Evolutionary conservation across 2,329 filamentous ascomycete species (phyloP).

Genomic region (Rosellinia necatrix): DNA sequence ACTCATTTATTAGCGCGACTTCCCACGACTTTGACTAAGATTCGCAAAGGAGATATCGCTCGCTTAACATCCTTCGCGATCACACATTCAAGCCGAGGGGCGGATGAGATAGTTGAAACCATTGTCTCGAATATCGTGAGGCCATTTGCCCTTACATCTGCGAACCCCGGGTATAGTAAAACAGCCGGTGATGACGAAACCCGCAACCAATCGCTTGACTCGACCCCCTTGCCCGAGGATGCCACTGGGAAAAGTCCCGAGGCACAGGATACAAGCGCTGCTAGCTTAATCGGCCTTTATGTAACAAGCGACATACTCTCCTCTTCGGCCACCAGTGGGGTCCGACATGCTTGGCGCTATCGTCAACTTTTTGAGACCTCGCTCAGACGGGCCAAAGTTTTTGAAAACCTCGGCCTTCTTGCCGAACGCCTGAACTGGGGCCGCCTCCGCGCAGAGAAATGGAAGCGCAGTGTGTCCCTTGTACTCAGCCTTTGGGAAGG

Average conservation of each 20-base stretch:
- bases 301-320: conserved; percentile 78
- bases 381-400: conserved; percentile 68
- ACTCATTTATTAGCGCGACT: conserved; percentile 82
- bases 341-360: conserved; percentile 86
- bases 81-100: conserved; percentile 80
- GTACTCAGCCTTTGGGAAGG: conserved; percentile 74
- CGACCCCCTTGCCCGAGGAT: conserved; percentile 45
- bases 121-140: conserved; percentile 80
- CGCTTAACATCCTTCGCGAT: conserved; percentile 88
- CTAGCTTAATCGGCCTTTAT: conserved; percentile 81
- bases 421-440: conserved; percentile 79
- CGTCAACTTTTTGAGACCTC: conserved; percentile 77
- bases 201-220: conserved; percentile 44
- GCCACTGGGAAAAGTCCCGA: conserved; percentile 48
- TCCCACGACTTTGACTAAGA: conserved; percentile 72
- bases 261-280: conserved; percentile 66
- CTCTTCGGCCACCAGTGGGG: conserved; percentile 73
- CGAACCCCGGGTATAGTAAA: conserved; percentile 62
- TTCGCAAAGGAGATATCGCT: conserved; percentile 85
- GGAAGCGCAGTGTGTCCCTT: conserved; percentile 74
- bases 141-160: conserved; percentile 74
- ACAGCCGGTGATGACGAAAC: conserved; percentile 45
- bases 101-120: conserved; percentile 89
- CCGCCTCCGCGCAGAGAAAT: conserved; percentile 79
- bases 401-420: conserved; percentile 75